These are phyloP conservation scores for Suillus ampliporus DNA, from an alignment of 768 basidiomycete species.

Conservation along the genomic window DNA sequence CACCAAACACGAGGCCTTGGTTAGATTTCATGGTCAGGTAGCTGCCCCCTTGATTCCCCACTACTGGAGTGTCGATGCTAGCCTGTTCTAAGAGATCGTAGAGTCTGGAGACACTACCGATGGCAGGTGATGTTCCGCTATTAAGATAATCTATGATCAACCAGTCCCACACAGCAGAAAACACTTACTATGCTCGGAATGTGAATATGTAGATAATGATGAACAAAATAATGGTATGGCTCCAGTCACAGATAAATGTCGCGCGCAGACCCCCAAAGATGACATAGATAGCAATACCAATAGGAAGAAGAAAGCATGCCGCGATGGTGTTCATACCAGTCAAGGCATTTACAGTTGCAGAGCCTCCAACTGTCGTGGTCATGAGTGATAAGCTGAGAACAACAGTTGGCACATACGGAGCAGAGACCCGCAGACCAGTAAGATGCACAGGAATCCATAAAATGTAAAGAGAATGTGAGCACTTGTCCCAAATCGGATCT, in stretches of 20 bases:
- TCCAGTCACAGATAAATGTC: slow-evolving; percentile 52
- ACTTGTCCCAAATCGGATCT: slow-evolving; percentile 51
- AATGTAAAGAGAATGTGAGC: slow-evolving; percentile 57
- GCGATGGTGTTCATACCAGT: slow-evolving; percentile 53
- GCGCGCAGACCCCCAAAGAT: slow-evolving; percentile 49
- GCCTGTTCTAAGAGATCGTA: slow-evolving; percentile 56
- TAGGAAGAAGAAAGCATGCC: slow-evolving; percentile 50
- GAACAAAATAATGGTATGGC: slow-evolving; percentile 52
- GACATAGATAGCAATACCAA: slow-evolving; percentile 50
- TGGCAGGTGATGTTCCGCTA: slow-evolving; percentile 43
- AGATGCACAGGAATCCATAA: slow-evolving; percentile 55
- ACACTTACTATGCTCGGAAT: slow-evolving; percentile 38
- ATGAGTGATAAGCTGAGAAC: background rate
- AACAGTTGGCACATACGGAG: slow-evolving; percentile 41
- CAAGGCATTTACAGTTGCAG: slow-evolving; percentile 50
- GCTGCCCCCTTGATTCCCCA: slow-evolving; percentile 54
- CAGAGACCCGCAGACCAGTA: slow-evolving; percentile 56
- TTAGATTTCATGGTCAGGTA: slow-evolving; percentile 64
- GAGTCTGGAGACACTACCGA: slow-evolving; percentile 45
- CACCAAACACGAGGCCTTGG: slow-evolving; percentile 49
- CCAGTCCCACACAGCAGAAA: background rate
- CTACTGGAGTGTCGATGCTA: slow-evolving; percentile 49
- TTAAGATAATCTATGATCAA: slow-evolving; percentile 13
- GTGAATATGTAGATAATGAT: slow-evolving; percentile 43
- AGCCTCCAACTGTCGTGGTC: slow-evolving; percentile 44